Evolutionary conservation across 192 early-diverging fungal species (phyloP).

Genomic region (Rhizophlyctis rosea): DNA sequence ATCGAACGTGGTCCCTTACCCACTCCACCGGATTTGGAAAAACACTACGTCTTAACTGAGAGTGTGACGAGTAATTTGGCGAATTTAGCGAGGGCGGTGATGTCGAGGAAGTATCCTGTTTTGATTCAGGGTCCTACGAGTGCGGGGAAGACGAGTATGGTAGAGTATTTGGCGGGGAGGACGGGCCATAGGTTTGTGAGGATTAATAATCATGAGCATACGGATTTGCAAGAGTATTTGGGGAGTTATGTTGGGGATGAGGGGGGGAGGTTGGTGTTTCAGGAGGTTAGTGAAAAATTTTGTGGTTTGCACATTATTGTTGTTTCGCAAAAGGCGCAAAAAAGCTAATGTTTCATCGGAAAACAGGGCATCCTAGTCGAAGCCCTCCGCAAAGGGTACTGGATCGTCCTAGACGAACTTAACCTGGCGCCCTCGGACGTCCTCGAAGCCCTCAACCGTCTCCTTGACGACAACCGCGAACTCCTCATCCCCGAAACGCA

Average conservation of each 20-base stretch:
- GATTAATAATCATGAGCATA: slow-evolving; percentile 99
- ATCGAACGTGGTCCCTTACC: slow-evolving; percentile 59
- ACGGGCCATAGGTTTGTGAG: slow-evolving; percentile 95
- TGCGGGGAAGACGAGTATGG: slow-evolving; percentile 97
- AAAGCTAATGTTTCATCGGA: not conserved
- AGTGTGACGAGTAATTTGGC: slow-evolving; percentile 85
- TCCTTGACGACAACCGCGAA: slow-evolving; percentile 97
- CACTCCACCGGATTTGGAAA: slow-evolving; percentile 20
- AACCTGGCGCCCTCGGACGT: slow-evolving; percentile 99
- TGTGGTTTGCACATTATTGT: too few relatives aligned
- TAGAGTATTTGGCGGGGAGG: slow-evolving; percentile 87
- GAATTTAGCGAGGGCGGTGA: slow-evolving; percentile 85
- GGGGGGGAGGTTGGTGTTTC: slow-evolving; percentile 68
- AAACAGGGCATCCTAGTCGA: slow-evolving; percentile 81
- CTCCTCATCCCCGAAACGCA: slow-evolving; percentile 94
- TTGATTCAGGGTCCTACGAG: slow-evolving; percentile 98
- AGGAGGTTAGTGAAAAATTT: slow-evolving; percentile 57
- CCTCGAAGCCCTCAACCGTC: slow-evolving; percentile 92
- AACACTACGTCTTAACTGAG: slow-evolving; percentile 77
- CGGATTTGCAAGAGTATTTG: slow-evolving; percentile 96
- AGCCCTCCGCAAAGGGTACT: slow-evolving; percentile 90
- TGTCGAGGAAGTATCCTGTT: slow-evolving; percentile 87
- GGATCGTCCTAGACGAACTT: slow-evolving; percentile 98
- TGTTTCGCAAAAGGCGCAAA: not conserved
- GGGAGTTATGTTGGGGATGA: slow-evolving; percentile 84